Conservation (phyloP, 2,329 filamentous ascomycete genomes). For the Talaromyces funiculosus region DNA sequence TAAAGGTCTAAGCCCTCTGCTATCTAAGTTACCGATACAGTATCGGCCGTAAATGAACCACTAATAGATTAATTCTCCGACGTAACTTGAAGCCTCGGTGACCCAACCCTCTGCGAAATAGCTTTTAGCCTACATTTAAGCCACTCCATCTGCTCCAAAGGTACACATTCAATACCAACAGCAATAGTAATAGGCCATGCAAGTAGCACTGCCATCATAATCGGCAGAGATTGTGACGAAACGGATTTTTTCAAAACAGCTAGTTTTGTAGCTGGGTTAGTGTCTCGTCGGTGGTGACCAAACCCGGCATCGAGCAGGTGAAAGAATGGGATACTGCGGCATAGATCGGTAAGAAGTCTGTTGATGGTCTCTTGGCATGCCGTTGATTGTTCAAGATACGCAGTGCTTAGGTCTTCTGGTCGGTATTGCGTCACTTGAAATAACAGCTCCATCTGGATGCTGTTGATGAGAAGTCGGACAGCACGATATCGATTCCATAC, state of each 20-base stretch:
- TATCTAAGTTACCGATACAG: too few relatives aligned
- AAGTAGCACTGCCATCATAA: conserved; percentile 12
- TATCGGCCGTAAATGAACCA: neutral
- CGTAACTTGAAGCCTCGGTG: neutral
- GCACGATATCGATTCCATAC: conserved; percentile 21
- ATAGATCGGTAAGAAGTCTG: neutral
- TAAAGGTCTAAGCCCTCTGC: too few relatives aligned
- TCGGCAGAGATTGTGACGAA: neutral
- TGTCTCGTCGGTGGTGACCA: neutral
- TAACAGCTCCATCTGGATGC: conserved; percentile 16
- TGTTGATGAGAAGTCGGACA: conserved; percentile 18
- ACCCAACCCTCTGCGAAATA: neutral
- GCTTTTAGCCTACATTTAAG: neutral
- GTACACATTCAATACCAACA: neutral
- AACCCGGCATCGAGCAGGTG: neutral
- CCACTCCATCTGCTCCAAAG: conserved; percentile 8
- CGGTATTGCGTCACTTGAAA: neutral
- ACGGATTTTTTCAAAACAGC: neutral
- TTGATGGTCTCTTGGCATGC: neutral
- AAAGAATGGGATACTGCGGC: conserved; percentile 3
- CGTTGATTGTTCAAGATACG: neutral
- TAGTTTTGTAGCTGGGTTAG: neutral
- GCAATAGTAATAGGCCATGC: conserved; percentile 16
- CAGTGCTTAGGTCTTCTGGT: neutral
- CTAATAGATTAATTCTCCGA: neutral